Conservation (phyloP, 202 grass and related monocot species). For the Alloteropsis angusta region DNA sequence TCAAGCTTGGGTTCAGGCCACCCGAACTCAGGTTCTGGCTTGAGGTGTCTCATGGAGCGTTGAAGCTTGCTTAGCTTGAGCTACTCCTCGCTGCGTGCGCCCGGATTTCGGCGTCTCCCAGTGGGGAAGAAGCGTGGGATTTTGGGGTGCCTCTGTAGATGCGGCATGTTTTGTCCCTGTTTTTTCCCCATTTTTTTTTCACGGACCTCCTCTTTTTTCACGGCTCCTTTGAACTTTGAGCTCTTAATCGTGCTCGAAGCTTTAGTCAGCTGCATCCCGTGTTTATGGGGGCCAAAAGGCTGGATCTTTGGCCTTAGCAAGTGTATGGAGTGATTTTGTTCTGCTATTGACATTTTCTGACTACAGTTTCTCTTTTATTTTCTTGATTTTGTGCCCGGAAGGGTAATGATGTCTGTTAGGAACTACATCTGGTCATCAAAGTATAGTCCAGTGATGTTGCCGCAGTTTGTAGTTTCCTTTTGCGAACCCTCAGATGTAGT, state of each 20-base stretch:
- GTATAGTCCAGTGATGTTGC: background rate
- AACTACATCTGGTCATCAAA: background rate
- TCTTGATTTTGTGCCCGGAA: conserved; percentile 1
- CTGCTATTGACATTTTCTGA: background rate
- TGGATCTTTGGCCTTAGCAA: conserved; percentile 18
- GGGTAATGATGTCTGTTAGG: background rate
- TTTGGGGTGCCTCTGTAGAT: conserved; percentile 33
- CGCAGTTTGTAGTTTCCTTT: background rate
- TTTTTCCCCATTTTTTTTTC: background rate
- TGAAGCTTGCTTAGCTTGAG: conserved; percentile 2
- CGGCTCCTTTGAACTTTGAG: background rate
- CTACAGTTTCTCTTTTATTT: conserved; percentile 3
- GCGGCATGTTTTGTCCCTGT: conserved; percentile 21
- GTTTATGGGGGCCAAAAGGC: background rate
- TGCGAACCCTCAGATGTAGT: background rate
- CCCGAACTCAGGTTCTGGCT: conserved; percentile 1
- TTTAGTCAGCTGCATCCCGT: conserved; percentile 11
- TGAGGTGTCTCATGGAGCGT: background rate
- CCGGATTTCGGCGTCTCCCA: conserved; percentile 14
- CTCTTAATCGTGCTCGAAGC: conserved; percentile 5
- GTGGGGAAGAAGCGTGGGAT: conserved; percentile 29
- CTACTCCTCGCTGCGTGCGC: conserved; percentile 15
- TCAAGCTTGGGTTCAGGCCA: conserved; percentile 24
- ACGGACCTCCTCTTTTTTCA: background rate
- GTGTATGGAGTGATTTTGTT: background rate